Conservation (phyloP, 2,329 filamentous ascomycete species). For the Coleophoma cylindrospora region DNA sequence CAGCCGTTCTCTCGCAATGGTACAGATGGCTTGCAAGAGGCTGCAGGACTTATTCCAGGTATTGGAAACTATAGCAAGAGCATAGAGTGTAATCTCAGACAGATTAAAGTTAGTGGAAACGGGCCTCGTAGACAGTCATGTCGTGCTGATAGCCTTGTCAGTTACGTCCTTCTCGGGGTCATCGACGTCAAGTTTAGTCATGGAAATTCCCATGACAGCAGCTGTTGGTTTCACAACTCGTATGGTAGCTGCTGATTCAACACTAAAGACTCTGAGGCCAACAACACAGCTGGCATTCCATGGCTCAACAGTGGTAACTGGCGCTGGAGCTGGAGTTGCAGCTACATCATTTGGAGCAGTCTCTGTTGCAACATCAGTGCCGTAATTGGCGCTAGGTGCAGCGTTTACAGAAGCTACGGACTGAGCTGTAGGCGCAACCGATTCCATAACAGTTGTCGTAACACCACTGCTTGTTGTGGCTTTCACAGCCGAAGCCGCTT, state of each 20-base stretch:
- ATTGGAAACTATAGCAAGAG: too few relatives aligned
- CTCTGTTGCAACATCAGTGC: background rate
- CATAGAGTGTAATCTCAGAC: too few relatives aligned
- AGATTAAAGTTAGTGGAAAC: conserved; percentile 24
- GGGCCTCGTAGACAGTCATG: conserved; percentile 4
- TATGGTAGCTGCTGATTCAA: background rate
- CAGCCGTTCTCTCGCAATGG: too few relatives aligned
- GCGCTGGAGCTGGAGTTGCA: background rate
- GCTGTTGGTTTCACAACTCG: conserved; percentile 32
- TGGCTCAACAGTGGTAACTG: conserved; percentile 27
- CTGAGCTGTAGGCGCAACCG: background rate
- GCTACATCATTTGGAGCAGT: background rate
- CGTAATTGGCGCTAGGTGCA: background rate
- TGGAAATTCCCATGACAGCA: background rate
- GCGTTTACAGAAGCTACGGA: background rate
- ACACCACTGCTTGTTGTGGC: background rate
- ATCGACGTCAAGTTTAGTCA: background rate
- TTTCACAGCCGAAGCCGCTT: conserved; percentile 25
- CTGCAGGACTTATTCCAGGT: too few relatives aligned
- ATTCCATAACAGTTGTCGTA: background rate
- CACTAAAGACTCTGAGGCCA: conserved; percentile 47
- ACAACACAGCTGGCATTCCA: conserved; percentile 59
- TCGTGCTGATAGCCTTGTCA: background rate
- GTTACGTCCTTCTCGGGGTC: background rate
- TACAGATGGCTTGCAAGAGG: too few relatives aligned